Evolutionary conservation across 2,329 filamentous ascomycete species (phyloP).

Genomic region (Calonectria multiphialidica): DNA sequence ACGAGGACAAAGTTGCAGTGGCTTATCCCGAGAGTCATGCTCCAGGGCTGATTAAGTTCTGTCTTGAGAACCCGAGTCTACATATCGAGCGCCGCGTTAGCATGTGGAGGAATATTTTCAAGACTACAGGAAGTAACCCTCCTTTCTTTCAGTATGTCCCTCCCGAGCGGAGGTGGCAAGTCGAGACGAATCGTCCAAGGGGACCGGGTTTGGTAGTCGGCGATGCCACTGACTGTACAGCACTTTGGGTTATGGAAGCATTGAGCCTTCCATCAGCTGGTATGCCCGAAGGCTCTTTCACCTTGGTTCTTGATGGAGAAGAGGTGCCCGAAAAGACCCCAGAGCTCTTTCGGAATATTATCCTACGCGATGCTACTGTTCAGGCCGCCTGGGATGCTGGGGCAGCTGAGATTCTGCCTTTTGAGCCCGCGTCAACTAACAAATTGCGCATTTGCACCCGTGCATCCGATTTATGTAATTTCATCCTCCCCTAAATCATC

Average conservation of each 20-base stretch:
- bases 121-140: too few species aligned
- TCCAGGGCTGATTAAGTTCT: background rate
- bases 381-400: background rate
- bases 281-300: background rate
- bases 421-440: too few species aligned
- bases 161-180: background rate
- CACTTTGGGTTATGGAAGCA: background rate
- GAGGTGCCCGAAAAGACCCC: background rate
- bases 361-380: background rate
- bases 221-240: background rate
- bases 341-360: background rate
- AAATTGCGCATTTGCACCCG: too few species aligned
- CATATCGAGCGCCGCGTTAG: background rate
- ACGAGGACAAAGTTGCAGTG: background rate
- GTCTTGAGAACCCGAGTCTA: background rate
- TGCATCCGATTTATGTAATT: background rate
- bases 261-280: background rate
- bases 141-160: too few species aligned
- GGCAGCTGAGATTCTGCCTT: background rate
- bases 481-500: background rate
- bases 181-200: background rate
- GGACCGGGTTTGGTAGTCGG: rapidly evolving
- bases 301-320: background rate
- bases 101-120: background rate
- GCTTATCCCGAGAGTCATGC: background rate